These are phyloP conservation scores for Carex kokanica DNA, from an alignment of 176 grass and related monocot genomes.

Conservation along the genomic window DNA sequence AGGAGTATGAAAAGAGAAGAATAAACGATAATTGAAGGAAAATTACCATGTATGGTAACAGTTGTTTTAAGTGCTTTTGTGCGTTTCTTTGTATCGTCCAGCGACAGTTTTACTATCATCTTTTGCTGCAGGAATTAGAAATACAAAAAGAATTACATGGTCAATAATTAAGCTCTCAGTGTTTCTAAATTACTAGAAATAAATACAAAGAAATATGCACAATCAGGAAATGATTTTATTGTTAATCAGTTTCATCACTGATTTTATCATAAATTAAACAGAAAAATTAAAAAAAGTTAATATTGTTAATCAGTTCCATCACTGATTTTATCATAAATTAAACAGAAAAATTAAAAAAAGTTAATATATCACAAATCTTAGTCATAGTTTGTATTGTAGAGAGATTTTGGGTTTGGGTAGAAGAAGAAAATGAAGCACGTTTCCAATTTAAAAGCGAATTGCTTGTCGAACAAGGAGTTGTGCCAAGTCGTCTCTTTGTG, in stretches of 20 bases:
- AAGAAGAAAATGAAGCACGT: neutral
- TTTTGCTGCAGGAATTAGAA: slow-evolving; percentile 52
- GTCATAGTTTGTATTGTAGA: neutral
- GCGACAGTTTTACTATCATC: slow-evolving; percentile 50
- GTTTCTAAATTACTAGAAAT: neutral
- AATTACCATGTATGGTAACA: slow-evolving; percentile 48
- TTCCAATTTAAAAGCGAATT: neutral
- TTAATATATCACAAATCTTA: neutral
- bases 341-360: neutral
- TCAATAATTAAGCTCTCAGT: neutral
- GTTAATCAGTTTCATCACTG: neutral
- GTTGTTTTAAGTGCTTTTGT: slow-evolving; percentile 61
- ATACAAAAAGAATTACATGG: neutral
- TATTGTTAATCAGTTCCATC: neutral
- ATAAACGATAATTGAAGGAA: neutral
- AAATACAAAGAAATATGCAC: neutral
- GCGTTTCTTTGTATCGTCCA: slow-evolving; percentile 46
- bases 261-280: neutral
- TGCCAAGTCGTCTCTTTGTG: neutral
- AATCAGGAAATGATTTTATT: neutral
- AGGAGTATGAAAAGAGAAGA: neutral
- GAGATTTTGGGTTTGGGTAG: neutral
- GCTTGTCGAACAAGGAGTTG: neutral
- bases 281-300: neutral
- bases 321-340: neutral